Conservation (phyloP, 108 stramenopile genomes). For the Schizochytrium sp. region DNA sequence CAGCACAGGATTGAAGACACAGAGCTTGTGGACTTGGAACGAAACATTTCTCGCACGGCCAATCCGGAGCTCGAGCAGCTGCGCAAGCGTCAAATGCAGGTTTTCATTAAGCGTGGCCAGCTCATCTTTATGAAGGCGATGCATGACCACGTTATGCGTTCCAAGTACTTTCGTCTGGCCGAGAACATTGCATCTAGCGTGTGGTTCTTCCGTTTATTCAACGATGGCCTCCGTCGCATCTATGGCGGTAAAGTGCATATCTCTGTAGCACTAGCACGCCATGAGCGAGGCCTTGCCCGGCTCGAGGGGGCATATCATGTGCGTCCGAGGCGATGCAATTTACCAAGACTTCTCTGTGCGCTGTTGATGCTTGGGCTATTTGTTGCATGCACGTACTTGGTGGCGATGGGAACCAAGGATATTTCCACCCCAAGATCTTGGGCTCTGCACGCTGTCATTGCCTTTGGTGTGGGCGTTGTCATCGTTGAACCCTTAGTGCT, state of each 20-base stretch:
- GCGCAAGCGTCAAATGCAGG: neutral
- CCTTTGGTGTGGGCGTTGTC: neutral
- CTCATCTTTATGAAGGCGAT: neutral
- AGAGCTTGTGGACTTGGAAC: neutral
- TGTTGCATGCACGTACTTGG: neutral
- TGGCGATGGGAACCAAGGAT: neutral
- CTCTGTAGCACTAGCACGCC: neutral
- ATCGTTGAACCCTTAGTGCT: neutral
- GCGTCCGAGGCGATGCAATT: neutral
- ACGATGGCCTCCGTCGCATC: neutral
- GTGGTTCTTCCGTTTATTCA: neutral
- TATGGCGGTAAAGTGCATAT: neutral
- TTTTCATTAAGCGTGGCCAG: neutral
- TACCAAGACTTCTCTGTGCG: neutral
- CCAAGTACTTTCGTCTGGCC: neutral
- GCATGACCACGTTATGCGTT: neutral
- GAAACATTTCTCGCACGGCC: neutral
- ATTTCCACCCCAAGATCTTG: neutral
- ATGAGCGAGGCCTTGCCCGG: neutral
- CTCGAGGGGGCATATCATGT: neutral
- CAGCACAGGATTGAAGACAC: neutral
- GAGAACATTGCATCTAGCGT: neutral
- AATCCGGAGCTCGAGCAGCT: neutral
- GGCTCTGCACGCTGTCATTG: neutral
- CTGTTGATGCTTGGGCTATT: neutral